A percentile compares a stretch with the other conserved stretches of the same genome.
Evolutionary conservation across 805 yeast genomes (phyloP).

Genomic region (Candida sphagnicola): DNA sequence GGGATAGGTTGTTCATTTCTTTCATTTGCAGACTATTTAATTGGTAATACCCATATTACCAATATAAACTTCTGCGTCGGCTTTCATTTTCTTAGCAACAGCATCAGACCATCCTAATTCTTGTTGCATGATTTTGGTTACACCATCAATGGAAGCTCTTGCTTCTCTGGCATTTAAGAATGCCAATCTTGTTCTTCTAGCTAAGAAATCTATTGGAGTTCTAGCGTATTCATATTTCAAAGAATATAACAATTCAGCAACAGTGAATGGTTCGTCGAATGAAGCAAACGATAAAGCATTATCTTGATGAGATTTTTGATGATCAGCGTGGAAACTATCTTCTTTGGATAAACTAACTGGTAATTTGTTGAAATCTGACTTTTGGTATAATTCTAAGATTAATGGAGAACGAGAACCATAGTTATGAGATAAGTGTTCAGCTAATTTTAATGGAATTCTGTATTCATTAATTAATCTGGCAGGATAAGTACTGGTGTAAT

Average conservation of each 20-base stretch:
- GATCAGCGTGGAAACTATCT: constrained; percentile 28
- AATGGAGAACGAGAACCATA: constrained; percentile 89
- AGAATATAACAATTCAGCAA: constrained; percentile 85
- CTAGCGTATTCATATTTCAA: constrained; percentile 79
- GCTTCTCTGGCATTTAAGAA: constrained; percentile 88
- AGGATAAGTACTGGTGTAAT: constrained; percentile 67
- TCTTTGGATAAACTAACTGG: constrained; percentile 59
- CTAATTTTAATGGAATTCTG: constrained; percentile 65
- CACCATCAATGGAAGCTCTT: constrained; percentile 72
- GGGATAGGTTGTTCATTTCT: neutral
- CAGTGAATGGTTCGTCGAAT: constrained; percentile 80
- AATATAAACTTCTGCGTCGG: constrained; percentile 52
- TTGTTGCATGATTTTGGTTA: constrained; percentile 78
- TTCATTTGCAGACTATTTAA: too few relatives aligned
- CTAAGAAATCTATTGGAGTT: constrained; percentile 84
- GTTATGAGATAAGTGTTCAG: constrained; percentile 78
- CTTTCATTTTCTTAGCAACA: constrained; percentile 51
- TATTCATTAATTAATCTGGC: constrained; percentile 80
- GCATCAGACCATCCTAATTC: constrained; percentile 71
- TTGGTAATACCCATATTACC: constrained; percentile 53
- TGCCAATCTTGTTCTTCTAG: constrained; percentile 91
- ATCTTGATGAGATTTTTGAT: constrained; percentile 17
- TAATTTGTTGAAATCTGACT: constrained; percentile 51
- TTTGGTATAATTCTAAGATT: constrained; percentile 54
- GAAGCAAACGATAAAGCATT: constrained; percentile 43